A percentile compares a stretch with the other conserved stretches of the same genome.
These are phyloP conservation scores for Eimeria necatrix DNA, from an alignment of 169 alveolate species.

Conservation along the genomic window DNA sequence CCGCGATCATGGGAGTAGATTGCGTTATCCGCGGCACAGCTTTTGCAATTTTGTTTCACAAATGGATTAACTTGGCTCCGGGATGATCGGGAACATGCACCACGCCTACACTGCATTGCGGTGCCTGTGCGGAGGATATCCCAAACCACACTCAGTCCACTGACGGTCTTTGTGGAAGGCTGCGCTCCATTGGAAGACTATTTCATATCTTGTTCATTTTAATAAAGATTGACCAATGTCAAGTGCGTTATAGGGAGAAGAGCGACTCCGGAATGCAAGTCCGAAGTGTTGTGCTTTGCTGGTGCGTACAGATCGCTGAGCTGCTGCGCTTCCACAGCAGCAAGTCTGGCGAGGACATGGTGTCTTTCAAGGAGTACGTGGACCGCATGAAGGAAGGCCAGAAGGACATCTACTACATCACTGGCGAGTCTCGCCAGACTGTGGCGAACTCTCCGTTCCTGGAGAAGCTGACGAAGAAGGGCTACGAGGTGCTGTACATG, in stretches of 20 bases:
- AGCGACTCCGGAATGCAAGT: no score
- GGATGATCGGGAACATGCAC: slow-evolving; percentile 45
- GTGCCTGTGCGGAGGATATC: slow-evolving; percentile 23
- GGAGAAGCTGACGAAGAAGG: slow-evolving; percentile 98
- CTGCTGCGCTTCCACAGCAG: slow-evolving; percentile 98
- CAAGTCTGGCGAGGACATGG: slow-evolving; percentile 99
- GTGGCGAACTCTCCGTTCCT: slow-evolving; percentile 99
- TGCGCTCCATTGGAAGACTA: not conserved
- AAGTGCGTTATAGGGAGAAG: no score
- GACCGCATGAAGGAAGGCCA: slow-evolving; percentile 99
- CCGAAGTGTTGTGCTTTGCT: not conserved
- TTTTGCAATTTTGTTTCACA: not conserved
- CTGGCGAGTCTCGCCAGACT: slow-evolving; percentile 98
- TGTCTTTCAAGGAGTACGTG: slow-evolving; percentile 98
- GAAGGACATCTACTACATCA: slow-evolving; percentile 99
- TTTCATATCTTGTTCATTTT: not conserved
- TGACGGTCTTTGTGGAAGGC: not conserved
- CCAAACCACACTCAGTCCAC: not conserved
- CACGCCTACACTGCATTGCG: slow-evolving; percentile 27
- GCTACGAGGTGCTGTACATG: slow-evolving; percentile 98
- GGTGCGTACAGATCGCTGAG: slow-evolving; percentile 93
- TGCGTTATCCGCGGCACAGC: slow-evolving; percentile 37
- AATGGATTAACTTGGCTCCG: not conserved
- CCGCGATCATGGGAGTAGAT: not conserved
- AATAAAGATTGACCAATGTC: not conserved